Evolutionary conservation across 768 basidiomycete species (phyloP), one percentile per base, ranked within the genome.

Genomic region (Boletellus sp.): DNA sequence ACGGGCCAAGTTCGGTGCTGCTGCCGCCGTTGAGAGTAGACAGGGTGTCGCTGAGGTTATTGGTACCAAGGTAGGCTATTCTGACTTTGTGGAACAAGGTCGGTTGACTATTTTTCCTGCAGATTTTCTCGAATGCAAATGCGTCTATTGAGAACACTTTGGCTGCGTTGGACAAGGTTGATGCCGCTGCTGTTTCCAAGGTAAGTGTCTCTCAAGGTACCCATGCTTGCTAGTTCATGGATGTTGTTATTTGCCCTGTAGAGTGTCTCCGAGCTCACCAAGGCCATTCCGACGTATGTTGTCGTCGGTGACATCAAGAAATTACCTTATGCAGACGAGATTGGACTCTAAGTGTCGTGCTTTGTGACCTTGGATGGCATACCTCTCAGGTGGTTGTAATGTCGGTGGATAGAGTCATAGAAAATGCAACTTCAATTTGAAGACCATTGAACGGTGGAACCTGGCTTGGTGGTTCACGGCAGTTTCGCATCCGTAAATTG

Each of bases 1-100:
- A 11, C 92, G 91, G 68, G 91, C 95, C 54, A 94, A 88, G 70
- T 94, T 97, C 63, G 71, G 78, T 43, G 80, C 86, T 57, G 94
- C 94, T 3, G 75, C 71, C 49, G 73, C 78, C 42, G 58, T 78
- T 24, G 95, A 99, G 54, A 75, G 74, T 48, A 74, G 90, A 49
- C 83, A 84, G 9, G 88, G 89, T 17, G 62, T 89, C 26, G 66
- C 87, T 24, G 70, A 74, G 24, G 67, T 78, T 31, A 64, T 91
- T 48, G 87, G 85, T 26, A 65, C 80, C 24, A 82, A 85, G 74
- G 90, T 89, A 53, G 37, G 72, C 70, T 12, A 35, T 28, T 28
- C 12, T 51, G n/a, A 43, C 36, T n/a, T n/a, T n/a, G n/a, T n/a
- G 4, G 47, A 19, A 24, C 41, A 17, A 42, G 11, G 3, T 28